These are phyloP conservation scores for Gynochthodes officinalis DNA, from an alignment of 257 asterid genomes.

Conservation along the genomic window DNA sequence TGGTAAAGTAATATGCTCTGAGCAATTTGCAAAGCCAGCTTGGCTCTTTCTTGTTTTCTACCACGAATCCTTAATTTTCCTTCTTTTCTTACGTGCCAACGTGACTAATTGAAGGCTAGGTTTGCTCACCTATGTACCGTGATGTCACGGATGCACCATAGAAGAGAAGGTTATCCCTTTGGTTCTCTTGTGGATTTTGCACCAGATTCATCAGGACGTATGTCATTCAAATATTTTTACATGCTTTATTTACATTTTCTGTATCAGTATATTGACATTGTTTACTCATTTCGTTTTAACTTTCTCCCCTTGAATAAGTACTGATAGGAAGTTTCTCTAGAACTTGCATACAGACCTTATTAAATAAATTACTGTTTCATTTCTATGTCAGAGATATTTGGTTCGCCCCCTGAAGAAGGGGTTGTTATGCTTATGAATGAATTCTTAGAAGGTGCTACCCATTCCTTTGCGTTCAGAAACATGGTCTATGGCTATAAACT, in stretches of 20 bases:
- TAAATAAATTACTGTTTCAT: neutral
- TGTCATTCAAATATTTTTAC: conserved; percentile 15
- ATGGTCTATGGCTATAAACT: neutral
- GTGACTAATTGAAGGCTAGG: conserved; percentile 63
- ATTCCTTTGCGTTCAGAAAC: neutral
- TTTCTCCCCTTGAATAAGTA: neutral
- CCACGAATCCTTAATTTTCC: neutral
- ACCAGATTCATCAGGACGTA: conserved; percentile 82
- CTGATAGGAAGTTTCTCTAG: neutral
- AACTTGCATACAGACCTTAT: neutral
- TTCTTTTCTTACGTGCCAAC: conserved; percentile 8
- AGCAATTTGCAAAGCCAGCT: neutral
- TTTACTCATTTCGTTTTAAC: neutral
- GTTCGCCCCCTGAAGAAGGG: neutral
- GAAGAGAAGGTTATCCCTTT: conserved; percentile 95
- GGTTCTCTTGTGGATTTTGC: conserved; percentile 97
- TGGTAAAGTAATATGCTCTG: neutral
- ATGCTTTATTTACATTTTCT: neutral
- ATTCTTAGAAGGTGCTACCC: neutral
- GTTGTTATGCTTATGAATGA: neutral
- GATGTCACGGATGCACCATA: conserved; percentile 97
- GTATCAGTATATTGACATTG: neutral
- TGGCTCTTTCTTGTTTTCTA: conserved; percentile 5
- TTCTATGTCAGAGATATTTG: neutral
- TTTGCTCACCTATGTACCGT: conserved; percentile 95